phyloP scores from a whole-genome alignment of 148 eudicot species.

The Polygonum aviculare region DNA sequence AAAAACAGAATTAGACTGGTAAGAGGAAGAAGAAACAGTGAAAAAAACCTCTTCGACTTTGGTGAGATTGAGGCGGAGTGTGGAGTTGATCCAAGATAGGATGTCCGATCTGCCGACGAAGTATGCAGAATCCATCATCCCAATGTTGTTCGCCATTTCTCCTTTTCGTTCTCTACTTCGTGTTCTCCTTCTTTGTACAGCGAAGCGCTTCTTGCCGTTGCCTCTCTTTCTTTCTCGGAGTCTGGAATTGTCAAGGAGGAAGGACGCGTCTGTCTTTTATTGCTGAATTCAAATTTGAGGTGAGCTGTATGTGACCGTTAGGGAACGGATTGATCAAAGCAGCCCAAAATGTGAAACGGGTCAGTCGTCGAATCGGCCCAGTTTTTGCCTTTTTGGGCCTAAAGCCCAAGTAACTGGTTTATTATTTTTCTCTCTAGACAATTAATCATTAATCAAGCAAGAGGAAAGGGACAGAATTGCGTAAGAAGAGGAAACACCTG shows the following conservation, averaged over 20 bases:
- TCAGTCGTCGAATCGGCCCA: background rate
- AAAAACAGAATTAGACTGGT: background rate
- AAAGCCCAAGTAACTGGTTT: background rate
- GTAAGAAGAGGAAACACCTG: too few relatives aligned
- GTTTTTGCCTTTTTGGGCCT: background rate
- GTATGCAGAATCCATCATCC: constrained; percentile 89
- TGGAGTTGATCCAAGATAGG: constrained; percentile 81
- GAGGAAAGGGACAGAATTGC: too few relatives aligned
- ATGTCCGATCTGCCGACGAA: constrained; percentile 90
- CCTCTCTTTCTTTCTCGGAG: background rate
- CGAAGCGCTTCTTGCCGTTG: constrained; percentile 2
- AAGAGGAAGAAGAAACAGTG: background rate
- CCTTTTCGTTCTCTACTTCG: constrained; percentile 5
- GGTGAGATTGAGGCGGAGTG: constrained; percentile 75
- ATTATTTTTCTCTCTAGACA: too few relatives aligned
- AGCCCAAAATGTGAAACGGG: background rate
- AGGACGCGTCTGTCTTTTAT: constrained; percentile 5
- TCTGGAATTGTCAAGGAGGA: background rate
- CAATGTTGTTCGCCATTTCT: constrained; percentile 67
- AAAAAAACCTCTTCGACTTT: constrained; percentile 87
- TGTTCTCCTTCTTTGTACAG: background rate
- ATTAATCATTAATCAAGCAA: too few relatives aligned
- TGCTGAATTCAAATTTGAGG: constrained; percentile 1
- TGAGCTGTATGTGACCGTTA: constrained; percentile 8
- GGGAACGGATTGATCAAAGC: background rate